Percentiles rank a stretch among this genome's conserved stretches.
Evolutionary conservation across 768 basidiomycete species (phyloP).

Genomic region (Strobilomyces echinocephalus): DNA sequence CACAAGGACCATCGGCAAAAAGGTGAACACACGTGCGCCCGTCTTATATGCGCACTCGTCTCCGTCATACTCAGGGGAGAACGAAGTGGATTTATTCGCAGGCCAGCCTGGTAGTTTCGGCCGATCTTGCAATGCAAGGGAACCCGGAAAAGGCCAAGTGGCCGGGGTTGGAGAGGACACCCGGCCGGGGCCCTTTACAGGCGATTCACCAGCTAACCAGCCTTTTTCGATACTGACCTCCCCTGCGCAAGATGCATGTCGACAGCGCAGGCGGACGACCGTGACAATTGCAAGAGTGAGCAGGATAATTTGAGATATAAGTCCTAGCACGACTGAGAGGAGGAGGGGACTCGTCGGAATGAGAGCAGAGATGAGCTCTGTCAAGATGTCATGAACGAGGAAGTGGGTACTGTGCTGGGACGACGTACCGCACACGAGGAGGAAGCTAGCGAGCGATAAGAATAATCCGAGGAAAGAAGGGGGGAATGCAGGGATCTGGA

Average conservation of each 20-base stretch:
- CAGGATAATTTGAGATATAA: conserved; percentile 19
- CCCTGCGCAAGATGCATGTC: background rate
- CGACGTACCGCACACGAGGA: conserved; percentile 27
- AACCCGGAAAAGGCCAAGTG: conserved; percentile 32
- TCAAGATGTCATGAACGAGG: background rate
- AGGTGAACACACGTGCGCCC: background rate
- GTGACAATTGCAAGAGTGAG: conserved; percentile 14
- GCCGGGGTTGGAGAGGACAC: conserved; percentile 29
- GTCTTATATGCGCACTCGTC: background rate
- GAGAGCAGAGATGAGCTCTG: conserved; percentile 25
- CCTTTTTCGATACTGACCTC: conserved; percentile 17
- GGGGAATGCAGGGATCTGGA: conserved; percentile 2
- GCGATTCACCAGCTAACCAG: background rate
- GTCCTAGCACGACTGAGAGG: conserved; percentile 22
- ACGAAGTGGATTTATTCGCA: background rate
- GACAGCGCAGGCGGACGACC: conserved; percentile 5
- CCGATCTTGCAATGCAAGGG: conserved; percentile 17
- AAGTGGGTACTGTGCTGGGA: background rate
- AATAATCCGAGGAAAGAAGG: conserved; percentile 12
- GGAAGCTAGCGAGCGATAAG: conserved; percentile 16
- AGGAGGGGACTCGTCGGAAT: conserved; percentile 24
- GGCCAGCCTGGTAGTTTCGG: background rate
- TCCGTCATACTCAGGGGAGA: background rate
- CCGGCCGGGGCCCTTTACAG: conserved; percentile 9
- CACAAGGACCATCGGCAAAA: conserved; percentile 12